Evolutionary conservation across 2,329 filamentous ascomycete genomes (phyloP), one percentile per base, ranked within the genome.

Genomic region (Penicillium sp.): DNA sequence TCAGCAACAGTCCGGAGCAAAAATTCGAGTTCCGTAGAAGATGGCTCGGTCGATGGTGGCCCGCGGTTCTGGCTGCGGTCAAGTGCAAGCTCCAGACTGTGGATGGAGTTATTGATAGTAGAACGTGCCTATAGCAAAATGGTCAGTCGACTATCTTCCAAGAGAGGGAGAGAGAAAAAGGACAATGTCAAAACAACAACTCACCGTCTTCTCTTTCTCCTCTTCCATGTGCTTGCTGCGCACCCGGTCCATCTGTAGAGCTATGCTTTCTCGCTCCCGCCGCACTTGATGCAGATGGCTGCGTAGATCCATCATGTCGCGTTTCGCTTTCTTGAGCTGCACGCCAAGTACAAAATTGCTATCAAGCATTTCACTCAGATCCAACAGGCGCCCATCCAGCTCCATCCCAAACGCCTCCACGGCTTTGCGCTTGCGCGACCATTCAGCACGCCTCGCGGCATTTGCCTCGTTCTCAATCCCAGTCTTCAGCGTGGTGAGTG

Each of bases 301-400:
- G 24, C 81, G 75, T 48, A 82, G 58, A 29, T 75, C 70, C 57
- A 69, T 70, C 67, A 76, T 78, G 63, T 74, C 77, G 57, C 70
- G 76, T 66, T 74, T 78, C 57, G 73, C 75, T 58, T 65, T 71
- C 52, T 75, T 78, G 42, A 80, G 61, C 52, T 79, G 76, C 46
- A 75, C 70, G 23, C 75, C 74, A 21, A 81, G 72, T 2, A 74
- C 68, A 52, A 75, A 78, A 42, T 81, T 77, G 49, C 79, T 77
- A 54, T 83, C 79, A 3, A 82, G 74, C 19, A 80, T 75, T 58
- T 81, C 79, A 54, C 80, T 81, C 24, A 83, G 67, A 39, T 80
- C 77, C 42, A 83, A 75, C 2, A 84, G 67, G 19, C 78, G 75
- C 24, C 78, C 76, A 16, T 78, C 76, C 16, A 84, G 67, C 46